Conservation (phyloP, 176 grass and related monocot genomes). For the Rhipidocladum racemiflorum region DNA sequence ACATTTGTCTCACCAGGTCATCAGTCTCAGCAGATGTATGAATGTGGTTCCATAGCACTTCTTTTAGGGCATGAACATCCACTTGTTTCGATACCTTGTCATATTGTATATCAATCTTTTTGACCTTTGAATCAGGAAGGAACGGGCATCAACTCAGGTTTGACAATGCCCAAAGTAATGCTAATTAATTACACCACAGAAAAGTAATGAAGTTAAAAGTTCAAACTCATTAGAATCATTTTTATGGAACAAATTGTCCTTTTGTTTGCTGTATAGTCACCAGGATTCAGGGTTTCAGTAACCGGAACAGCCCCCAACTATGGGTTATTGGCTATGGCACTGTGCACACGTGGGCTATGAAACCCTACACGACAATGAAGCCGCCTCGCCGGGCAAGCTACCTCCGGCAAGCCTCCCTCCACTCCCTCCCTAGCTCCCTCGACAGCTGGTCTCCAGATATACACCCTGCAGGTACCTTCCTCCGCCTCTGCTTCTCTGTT, state of each 20-base stretch:
- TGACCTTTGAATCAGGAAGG: constrained; percentile 55
- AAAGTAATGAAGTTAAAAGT: neutral
- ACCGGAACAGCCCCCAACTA: too few relatives aligned
- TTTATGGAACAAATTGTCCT: neutral
- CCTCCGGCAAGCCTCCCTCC: too few relatives aligned
- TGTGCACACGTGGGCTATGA: too few relatives aligned
- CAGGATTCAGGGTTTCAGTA: too few relatives aligned
- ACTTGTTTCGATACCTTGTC: constrained; percentile 97
- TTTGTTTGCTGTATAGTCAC: neutral
- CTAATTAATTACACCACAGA: neutral
- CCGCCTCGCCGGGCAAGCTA: too few relatives aligned
- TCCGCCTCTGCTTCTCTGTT: too few relatives aligned
- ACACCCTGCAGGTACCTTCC: too few relatives aligned
- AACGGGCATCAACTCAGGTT: constrained; percentile 30
- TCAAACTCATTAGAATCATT: neutral
- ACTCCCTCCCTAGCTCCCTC: too few relatives aligned
- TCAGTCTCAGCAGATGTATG: constrained; percentile 55
- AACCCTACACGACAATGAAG: too few relatives aligned
- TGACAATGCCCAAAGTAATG: constrained; percentile 3
- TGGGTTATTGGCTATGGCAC: too few relatives aligned
- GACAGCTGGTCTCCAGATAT: too few relatives aligned
- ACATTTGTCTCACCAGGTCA: constrained; percentile 38
- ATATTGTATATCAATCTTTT: constrained; percentile 88
- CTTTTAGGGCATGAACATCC: constrained; percentile 96
- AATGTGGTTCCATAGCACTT: constrained; percentile 87